A percentile compares a stretch with the other conserved stretches of the same genome.
phyloP scores from a whole-genome alignment of 1,284 basidiomycete genomes.

The Caloboletus firmus region DNA sequence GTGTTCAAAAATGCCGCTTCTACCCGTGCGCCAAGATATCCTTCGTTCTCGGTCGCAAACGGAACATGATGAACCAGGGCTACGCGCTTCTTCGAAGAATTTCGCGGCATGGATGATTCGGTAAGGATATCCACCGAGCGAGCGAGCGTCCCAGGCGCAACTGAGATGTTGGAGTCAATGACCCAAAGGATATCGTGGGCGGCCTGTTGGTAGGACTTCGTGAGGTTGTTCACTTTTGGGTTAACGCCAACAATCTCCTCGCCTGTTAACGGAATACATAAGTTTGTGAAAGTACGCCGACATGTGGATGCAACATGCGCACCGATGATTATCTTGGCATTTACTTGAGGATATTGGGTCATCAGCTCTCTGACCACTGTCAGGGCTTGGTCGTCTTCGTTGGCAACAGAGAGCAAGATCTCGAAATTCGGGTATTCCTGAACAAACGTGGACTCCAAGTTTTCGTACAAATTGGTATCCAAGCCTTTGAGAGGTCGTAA shows the following conservation, averaged over 20 bases:
- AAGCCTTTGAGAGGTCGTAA: conserved; percentile 90
- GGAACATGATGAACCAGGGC: conserved; percentile 97
- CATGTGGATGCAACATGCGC: conserved; percentile 30
- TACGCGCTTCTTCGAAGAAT: conserved; percentile 46
- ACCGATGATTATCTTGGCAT: conserved; percentile 77
- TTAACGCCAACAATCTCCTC: conserved; percentile 85
- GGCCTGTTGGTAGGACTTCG: conserved; percentile 80
- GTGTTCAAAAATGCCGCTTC: conserved; percentile 96
- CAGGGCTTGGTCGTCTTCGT: conserved; percentile 81
- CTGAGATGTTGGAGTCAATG: conserved; percentile 89
- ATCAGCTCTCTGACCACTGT: conserved; percentile 75
- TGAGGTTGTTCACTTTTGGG: conserved; percentile 97
- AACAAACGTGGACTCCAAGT: conserved; percentile 85
- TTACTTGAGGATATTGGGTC: conserved; percentile 70
- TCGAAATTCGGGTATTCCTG: conserved; percentile 90
- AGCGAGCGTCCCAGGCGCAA: conserved; percentile 78
- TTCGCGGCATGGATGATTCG: conserved; percentile 32
- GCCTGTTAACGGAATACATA: conserved; percentile 42
- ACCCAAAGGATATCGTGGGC: conserved; percentile 94
- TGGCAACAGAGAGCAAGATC: conserved; percentile 83
- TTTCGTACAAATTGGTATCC: conserved; percentile 91
- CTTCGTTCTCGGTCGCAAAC: conserved; percentile 75
- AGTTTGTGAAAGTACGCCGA: conserved; percentile 1
- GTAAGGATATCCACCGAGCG: conserved; percentile 80
- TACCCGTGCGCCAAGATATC: conserved; percentile 74